These are phyloP conservation scores for Xylariomycetidae sp. DNA, from an alignment of 2,329 filamentous ascomycete genomes.

Conservation along the genomic window DNA sequence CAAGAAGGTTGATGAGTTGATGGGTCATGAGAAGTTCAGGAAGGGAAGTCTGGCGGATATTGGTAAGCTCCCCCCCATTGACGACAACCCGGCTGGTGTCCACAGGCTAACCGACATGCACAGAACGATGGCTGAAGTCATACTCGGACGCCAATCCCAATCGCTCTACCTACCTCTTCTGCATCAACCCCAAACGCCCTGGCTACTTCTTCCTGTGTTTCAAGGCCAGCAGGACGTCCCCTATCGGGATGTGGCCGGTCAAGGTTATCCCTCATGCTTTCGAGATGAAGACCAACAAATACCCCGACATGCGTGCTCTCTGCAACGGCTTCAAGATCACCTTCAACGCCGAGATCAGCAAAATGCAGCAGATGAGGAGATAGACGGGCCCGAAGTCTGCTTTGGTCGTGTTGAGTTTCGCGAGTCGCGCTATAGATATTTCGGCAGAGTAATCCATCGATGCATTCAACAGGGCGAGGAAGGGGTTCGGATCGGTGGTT, in stretches of 20 bases:
- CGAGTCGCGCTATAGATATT: too few species aligned
- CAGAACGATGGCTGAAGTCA: slow-evolving; percentile 91
- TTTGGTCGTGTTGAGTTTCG: too few species aligned
- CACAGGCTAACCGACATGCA: slow-evolving; percentile 14
- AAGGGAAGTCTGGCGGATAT: slow-evolving; percentile 71
- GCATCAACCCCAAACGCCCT: slow-evolving; percentile 83
- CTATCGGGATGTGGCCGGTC: slow-evolving; percentile 73
- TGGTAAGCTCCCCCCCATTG: slow-evolving; percentile 54
- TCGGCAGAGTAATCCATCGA: too few species aligned
- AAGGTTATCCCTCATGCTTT: slow-evolving; percentile 91
- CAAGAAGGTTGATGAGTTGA: slow-evolving; percentile 94
- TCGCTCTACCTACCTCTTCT: slow-evolving; percentile 91
- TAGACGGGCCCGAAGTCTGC: too few species aligned
- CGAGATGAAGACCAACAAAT: slow-evolving; percentile 80
- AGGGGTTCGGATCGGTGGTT: too few species aligned
- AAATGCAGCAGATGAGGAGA: slow-evolving; percentile 41
- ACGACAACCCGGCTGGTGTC: background rate
- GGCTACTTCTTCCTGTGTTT: slow-evolving; percentile 96
- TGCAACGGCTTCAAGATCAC: slow-evolving; percentile 96
- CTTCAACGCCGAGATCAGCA: slow-evolving; percentile 59
- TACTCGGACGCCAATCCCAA: slow-evolving; percentile 96
- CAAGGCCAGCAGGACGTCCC: slow-evolving; percentile 75
- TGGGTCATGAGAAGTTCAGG: slow-evolving; percentile 90
- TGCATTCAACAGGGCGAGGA: too few species aligned
- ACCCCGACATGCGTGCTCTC: slow-evolving; percentile 89